Percentiles rank a stretch among this genome's conserved stretches.
Evolutionary conservation across 75 land plant genomes (phyloP).

Genomic region (Isoetes taiwanensis): DNA sequence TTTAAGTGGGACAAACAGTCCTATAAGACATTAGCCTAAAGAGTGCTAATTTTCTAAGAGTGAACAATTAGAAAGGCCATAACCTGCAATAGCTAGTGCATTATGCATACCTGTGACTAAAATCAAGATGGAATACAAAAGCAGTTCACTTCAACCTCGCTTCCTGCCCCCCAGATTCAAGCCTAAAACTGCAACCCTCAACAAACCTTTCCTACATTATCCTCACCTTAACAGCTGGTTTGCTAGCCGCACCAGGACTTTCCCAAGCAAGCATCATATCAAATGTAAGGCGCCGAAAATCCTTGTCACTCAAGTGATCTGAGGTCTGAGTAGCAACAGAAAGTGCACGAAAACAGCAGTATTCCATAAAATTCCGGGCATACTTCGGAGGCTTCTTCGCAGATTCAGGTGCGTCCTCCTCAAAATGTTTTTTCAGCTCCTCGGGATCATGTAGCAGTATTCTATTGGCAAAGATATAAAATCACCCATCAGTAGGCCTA

Average conservation of each 20-base stretch:
- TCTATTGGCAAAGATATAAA: constrained; percentile 35
- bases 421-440: constrained; percentile 71
- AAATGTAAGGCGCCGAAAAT: constrained; percentile 70
- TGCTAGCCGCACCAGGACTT: constrained; percentile 52
- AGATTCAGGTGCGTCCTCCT: constrained; percentile 45
- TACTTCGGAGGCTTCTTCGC: constrained; percentile 54
- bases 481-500: neutral
- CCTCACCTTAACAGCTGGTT: constrained; percentile 51
- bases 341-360: constrained; percentile 82
- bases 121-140: neutral
- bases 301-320: constrained; percentile 65
- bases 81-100: neutral
- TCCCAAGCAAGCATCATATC: constrained; percentile 99
- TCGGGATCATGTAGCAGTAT: constrained; percentile 50
- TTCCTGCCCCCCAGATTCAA: neutral
- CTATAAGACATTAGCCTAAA: neutral
- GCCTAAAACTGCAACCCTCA: neutral
- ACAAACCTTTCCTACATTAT: neutral
- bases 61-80: neutral
- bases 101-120: neutral
- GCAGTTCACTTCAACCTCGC: neutral
- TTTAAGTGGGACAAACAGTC: too few relatives aligned
- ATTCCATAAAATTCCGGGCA: constrained; percentile 84
- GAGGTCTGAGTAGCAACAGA: constrained; percentile 45
- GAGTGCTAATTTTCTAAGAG: neutral